Conservation (phyloP, 225 moss, liverwort and hornwort species). For the Thuidium tamariscinum region DNA sequence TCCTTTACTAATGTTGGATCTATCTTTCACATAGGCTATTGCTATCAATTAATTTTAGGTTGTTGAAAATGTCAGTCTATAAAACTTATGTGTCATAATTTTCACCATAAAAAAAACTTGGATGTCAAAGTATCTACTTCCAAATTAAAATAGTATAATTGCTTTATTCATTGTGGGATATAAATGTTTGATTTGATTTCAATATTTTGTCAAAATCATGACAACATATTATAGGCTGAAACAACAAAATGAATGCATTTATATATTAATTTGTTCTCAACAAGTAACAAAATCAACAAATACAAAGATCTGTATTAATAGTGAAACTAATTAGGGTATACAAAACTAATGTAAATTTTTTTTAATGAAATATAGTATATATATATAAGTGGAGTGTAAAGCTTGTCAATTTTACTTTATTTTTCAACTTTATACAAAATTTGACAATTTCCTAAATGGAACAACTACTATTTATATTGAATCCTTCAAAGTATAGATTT, state of each 20-base stretch:
- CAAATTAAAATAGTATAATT: neutral
- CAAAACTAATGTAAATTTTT: too few relatives aligned
- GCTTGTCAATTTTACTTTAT: too few relatives aligned
- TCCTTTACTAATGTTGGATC: neutral
- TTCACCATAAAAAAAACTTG: neutral
- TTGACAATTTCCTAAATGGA: rapidly evolving
- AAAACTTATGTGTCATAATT: too few relatives aligned
- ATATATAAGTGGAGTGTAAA: too few relatives aligned
- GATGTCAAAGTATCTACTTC: too few relatives aligned
- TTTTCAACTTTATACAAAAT: too few relatives aligned
- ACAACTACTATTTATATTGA: neutral
- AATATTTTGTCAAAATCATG: neutral
- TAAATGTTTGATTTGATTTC: neutral
- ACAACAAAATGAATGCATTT: neutral
- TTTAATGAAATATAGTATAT: too few relatives aligned
- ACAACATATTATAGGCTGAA: neutral
- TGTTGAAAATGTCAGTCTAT: rapidly evolving
- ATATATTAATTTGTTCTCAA: neutral
- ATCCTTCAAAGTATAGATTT: neutral
- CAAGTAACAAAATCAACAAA: neutral
- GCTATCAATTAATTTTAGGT: rapidly evolving
- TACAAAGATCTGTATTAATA: too few relatives aligned
- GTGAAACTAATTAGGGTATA: too few relatives aligned
- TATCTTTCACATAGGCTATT: rapidly evolving
- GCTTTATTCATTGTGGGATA: neutral